Evolutionary conservation across 805 yeast genomes (phyloP), one percentile per base, ranked within the genome.

Genomic region (Cyberlindnera euphorbiae): DNA sequence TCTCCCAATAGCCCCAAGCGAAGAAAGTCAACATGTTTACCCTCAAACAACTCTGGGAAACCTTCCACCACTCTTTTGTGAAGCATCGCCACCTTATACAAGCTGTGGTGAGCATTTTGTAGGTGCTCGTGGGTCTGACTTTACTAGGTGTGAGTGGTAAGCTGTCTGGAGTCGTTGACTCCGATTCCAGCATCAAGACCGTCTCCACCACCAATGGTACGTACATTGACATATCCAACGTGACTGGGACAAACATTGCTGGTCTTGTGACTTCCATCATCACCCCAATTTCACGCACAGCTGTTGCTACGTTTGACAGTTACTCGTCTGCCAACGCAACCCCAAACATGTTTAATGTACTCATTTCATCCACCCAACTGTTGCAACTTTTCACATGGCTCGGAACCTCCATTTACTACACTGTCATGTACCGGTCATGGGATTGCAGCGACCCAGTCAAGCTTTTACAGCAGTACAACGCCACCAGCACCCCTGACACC

Each of bases 321-420:
- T 4, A 23, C 7, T 13, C 34, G 3, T 15, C 34, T 11, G 12
- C 17, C 4, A 19, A 21, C 7, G 4, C 27, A 8, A 19, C 34
- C 3, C 17, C 23, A 2, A 26, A 13, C 11, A 6, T 26, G 17
- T n/a, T 26, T 12, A 9, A 12, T 6, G 30, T 15, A 5, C 19
- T 25, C 12, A 4, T 21, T 2, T 5, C 18, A 17, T 27, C 30
- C 6, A 16, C 26, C 12, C 26, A 35, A 11, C 12, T 35, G 8
- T 16, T 25, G 7, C 38, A 35, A n/a, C 6, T 30, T 8, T 17
- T 15, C 7, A 26, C 26, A 7, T 35, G 38, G 38, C 17, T 35
- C 7, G 38, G 19, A 3, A 30, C 38, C 8, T 30, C 38, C 5
- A 21, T 35, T 13, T 35, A 29, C 33, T 35, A 24, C 23, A 29